Base-by-base conservation (phyloP, 2,329 filamentous ascomycete genomes). In the Zasmidium angulare region DNA sequence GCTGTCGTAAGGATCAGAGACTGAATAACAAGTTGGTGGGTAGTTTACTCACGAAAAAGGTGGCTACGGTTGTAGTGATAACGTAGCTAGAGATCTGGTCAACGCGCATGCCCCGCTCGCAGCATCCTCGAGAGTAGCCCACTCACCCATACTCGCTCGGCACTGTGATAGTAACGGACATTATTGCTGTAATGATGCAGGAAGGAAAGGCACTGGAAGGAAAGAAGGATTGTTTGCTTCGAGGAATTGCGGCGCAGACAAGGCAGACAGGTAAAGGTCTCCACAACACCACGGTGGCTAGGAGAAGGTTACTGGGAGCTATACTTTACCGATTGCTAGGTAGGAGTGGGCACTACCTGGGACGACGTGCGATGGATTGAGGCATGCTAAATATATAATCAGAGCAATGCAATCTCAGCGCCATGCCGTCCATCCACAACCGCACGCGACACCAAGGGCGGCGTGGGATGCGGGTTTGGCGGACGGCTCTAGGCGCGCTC, bases 61-160 rank as follows among this genome's bases (percentile, higher is more conserved):
- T 82, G 58, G 79, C 79, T 61, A 84, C 77, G 36, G 81, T 79
- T 64, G 84, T 75, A 67, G 78, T 75, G 68, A 86, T 75, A 72
- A 84, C 82, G 70, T 81, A 81, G 73, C 85, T 86, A 62, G 23
- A 50, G 40, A 26, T 17, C 31, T 49, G 51, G 50, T 63, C 50
- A 59, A 53, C 48, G 29, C 47, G 14, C 17, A n/a, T 53, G n/a
- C 26, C 21, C 23, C 49, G 19, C 40, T 46, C 26, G 24, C n/a
- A n/a, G n/a, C n/a, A 11, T 36, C 36, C 49, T 49, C 53, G 46
- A 46, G 6, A 50, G 40, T 22, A 2, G 21, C 12, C n/a, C 40
- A 65, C 74, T 60, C 71, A 81, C 79, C 79, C 80, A 68, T 82
- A 82, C 69, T 79, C 78, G 24, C 75, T 72, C 22, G 79, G 79